phyloP scores from a whole-genome alignment of 2,329 filamentous ascomycete species.

The Escovopsis weberi region DNA sequence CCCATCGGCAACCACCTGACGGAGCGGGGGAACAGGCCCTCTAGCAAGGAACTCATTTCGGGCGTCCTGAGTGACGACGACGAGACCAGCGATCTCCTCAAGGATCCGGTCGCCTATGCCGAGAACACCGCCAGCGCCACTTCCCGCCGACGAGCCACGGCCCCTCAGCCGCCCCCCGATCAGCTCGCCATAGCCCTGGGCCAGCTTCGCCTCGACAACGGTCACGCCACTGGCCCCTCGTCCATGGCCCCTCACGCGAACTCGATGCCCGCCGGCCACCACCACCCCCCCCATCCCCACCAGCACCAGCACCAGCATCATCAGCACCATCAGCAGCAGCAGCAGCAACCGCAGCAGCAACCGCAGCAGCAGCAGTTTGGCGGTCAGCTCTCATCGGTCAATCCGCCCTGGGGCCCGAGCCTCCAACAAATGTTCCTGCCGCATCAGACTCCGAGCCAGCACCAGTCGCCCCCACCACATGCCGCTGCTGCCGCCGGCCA shows the following conservation, averaged over 20 bases:
- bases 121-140: conserved; percentile 33
- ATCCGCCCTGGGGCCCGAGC: too few relatives aligned
- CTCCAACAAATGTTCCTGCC: too few relatives aligned
- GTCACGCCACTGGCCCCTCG: conserved; percentile 33
- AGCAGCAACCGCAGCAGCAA: conserved; percentile 10
- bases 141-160: conserved; percentile 50
- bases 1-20: conserved; percentile 56
- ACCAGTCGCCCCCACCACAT: too few relatives aligned
- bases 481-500: too few relatives aligned
- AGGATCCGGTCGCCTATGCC: conserved; percentile 58
- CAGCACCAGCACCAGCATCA: conserved; percentile 10
- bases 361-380: background rate
- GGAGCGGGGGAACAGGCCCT: conserved; percentile 39
- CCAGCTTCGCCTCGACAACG: conserved; percentile 54
- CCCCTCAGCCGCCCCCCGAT: conserved; percentile 53
- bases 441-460: too few relatives aligned
- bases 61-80: conserved; percentile 51
- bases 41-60: conserved; percentile 59
- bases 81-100: conserved; percentile 57
- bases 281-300: background rate
- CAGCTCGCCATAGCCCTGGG: conserved; percentile 38
- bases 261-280: conserved; percentile 38
- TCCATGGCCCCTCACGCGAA: conserved; percentile 35
- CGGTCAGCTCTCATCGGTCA: too few relatives aligned
- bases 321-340: background rate